Evolutionary conservation across 441 rosid genomes (phyloP).

Genomic region (Omphalea diandra): DNA sequence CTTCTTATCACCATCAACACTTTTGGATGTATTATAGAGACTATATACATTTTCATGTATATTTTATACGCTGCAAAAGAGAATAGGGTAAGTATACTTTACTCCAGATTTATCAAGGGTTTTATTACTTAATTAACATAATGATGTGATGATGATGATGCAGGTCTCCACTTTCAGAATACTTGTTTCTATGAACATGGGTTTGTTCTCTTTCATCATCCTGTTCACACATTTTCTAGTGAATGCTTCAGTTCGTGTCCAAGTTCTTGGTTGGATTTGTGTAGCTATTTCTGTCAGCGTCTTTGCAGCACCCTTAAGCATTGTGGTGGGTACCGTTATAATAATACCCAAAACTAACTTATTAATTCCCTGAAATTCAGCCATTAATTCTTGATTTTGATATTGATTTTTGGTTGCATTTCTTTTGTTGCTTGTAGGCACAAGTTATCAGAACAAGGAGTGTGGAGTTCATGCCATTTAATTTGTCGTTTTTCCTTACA

Average conservation of each 20-base stretch:
- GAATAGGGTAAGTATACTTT: slow-evolving; percentile 39
- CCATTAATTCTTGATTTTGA: background rate
- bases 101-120: no score
- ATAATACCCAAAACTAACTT: background rate
- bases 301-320: slow-evolving; percentile 78
- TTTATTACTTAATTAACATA: background rate
- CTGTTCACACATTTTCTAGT: slow-evolving; percentile 43
- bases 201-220: slow-evolving; percentile 45
- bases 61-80: slow-evolving; percentile 54
- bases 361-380: background rate
- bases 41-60: slow-evolving; percentile 58
- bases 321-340: slow-evolving; percentile 43
- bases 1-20: slow-evolving; percentile 81
- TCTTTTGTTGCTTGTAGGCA: slow-evolving; percentile 34
- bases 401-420: background rate
- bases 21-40: slow-evolving; percentile 71
- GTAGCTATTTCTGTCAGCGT: slow-evolving; percentile 64
- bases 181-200: slow-evolving; percentile 55
- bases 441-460: slow-evolving; percentile 72
- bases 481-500: slow-evolving; percentile 72
- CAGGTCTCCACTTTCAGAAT: slow-evolving; percentile 64
- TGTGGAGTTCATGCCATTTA: slow-evolving; percentile 93
- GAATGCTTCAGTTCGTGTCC: slow-evolving; percentile 21
- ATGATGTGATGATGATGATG: background rate
- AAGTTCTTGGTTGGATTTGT: slow-evolving; percentile 80